Conservation (phyloP, 345 rosid species). For the Microthlaspi erraticum region DNA sequence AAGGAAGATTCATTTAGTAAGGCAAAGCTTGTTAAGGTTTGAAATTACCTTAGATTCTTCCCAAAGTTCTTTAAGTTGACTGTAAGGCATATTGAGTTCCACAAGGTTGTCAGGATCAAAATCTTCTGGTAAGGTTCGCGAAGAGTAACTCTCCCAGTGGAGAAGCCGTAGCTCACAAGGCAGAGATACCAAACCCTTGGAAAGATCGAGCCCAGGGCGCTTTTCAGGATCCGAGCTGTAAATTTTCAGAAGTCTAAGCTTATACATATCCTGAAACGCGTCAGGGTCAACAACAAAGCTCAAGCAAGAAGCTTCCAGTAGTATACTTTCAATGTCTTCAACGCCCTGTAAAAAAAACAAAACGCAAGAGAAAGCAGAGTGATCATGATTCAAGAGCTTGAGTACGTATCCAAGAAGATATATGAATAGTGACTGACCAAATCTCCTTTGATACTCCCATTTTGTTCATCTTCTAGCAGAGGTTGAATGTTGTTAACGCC, state of each 20-base stretch:
- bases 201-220: not conserved
- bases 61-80: too few species aligned
- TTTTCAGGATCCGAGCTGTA: not conserved
- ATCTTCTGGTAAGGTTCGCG: conserved; percentile 20
- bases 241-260: conserved; percentile 23
- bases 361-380: not conserved
- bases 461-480: conserved; percentile 28
- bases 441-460: not conserved
- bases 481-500: not conserved
- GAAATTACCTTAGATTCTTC: too few species aligned
- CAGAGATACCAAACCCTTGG: not conserved
- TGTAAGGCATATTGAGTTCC: too few species aligned
- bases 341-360: not conserved
- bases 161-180: conserved; percentile 20
- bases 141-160: conserved; percentile 22
- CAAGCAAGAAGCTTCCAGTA: not conserved
- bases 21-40: too few species aligned
- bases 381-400: not conserved
- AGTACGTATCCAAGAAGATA: not conserved
- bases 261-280: conserved; percentile 1
- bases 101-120: not conserved
- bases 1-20: too few species aligned
- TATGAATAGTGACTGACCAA: not conserved
- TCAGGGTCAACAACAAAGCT: not conserved
- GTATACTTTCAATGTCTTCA: conserved; percentile 4